Evolutionary conservation across 306 rosid species (phyloP).

Genomic region (Purshia tridentata): DNA sequence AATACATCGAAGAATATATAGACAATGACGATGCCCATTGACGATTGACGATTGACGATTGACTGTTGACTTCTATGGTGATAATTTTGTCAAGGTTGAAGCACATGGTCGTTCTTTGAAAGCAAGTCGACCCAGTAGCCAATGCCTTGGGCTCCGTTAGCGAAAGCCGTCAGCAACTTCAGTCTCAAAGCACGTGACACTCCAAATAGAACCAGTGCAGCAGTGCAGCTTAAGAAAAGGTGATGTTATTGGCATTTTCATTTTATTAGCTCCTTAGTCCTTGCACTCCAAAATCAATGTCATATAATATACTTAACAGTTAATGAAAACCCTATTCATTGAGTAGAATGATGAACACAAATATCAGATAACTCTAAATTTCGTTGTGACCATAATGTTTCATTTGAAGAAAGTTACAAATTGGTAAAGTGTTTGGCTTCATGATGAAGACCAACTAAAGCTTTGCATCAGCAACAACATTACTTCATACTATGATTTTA

Average conservation of each 20-base stretch:
- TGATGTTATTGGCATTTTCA: not conserved
- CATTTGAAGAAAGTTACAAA: constrained; percentile 1
- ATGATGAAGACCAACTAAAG: not conserved
- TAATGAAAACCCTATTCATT: not conserved
- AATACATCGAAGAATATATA: too few relatives aligned
- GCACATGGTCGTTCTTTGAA: too few relatives aligned
- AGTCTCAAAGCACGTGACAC: too few relatives aligned
- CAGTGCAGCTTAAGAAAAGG: not conserved
- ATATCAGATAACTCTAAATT: not conserved
- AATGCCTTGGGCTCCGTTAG: too few relatives aligned
- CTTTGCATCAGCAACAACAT: not conserved
- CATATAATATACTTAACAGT: too few relatives aligned
- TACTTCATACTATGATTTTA: not conserved
- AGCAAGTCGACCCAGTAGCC: too few relatives aligned
- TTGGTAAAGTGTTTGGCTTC: not conserved
- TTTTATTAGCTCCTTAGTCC: too few relatives aligned
- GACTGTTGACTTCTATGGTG: too few relatives aligned
- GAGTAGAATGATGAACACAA: not conserved
- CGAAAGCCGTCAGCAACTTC: too few relatives aligned
- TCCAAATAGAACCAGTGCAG: not conserved
- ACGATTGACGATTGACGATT: too few relatives aligned
- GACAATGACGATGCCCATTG: too few relatives aligned
- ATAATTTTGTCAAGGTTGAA: too few relatives aligned
- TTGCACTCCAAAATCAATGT: not conserved
- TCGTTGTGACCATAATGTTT: not conserved